These are phyloP conservation scores for Termitomyces sp. DNA, from an alignment of 768 basidiomycete genomes.

Conservation along the genomic window DNA sequence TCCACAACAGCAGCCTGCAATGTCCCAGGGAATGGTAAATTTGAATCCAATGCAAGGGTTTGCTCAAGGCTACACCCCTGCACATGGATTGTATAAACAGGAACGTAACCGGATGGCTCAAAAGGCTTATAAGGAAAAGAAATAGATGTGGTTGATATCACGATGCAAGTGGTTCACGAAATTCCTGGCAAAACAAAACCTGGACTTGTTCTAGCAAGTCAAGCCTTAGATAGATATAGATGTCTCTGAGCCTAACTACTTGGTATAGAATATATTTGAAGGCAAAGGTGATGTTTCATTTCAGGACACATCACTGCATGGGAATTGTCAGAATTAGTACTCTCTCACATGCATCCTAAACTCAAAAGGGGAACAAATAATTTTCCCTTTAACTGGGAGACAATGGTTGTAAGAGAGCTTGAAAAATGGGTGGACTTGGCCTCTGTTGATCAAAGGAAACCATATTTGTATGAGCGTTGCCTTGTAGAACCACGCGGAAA, in stretches of 20 bases:
- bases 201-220: neutral
- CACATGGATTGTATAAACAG: neutral
- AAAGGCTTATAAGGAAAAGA: neutral
- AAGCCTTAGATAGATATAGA: too few species aligned
- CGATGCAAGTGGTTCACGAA: neutral
- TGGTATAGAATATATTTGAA: neutral
- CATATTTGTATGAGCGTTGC: neutral
- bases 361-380: neutral
- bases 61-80: neutral
- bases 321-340: neutral
- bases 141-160: neutral
- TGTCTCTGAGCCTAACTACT: neutral
- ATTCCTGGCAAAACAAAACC: slow-evolving; percentile 1
- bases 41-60: neutral
- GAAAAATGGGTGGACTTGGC: neutral
- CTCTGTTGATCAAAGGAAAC: neutral
- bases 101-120: neutral
- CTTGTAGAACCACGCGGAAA: neutral
- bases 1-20: neutral
- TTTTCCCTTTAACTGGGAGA: neutral
- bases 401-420: neutral
- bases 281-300: neutral
- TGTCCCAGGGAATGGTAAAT: neutral
- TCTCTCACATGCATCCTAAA: neutral
- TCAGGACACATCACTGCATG: neutral